A percentile compares a stretch with the other conserved stretches of the same genome.
Conservation (phyloP, 345 rosid genomes). For the Rubroshorea leprosula region DNA sequence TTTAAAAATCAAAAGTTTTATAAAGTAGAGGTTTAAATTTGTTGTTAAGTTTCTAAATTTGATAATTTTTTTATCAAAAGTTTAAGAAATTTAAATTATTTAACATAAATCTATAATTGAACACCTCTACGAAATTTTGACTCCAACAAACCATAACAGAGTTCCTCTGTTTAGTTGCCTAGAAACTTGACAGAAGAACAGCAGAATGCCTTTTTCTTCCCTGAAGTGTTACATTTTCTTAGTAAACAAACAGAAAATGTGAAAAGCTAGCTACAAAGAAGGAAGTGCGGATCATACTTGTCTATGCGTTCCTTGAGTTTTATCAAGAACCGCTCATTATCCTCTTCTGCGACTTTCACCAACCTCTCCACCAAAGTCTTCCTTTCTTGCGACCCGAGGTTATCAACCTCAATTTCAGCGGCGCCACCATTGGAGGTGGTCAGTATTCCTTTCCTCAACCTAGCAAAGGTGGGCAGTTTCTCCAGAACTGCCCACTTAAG, state of each 20-base stretch:
- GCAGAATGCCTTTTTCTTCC: not conserved
- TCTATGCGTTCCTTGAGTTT: slow-evolving; percentile 30
- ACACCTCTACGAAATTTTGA: too few relatives aligned
- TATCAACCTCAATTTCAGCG: slow-evolving; percentile 16
- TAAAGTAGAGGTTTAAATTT: too few relatives aligned
- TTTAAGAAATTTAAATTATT: too few relatives aligned
- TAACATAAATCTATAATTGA: too few relatives aligned
- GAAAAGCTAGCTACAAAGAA: not conserved
- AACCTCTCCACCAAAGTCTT: slow-evolving; percentile 29
- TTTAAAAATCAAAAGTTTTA: too few relatives aligned
- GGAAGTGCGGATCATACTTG: slow-evolving; percentile 13
- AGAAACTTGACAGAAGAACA: not conserved
- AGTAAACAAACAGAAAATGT: too few relatives aligned
- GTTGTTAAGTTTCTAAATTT: too few relatives aligned
- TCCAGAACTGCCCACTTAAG: slow-evolving; percentile 50
- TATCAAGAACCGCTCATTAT: slow-evolving; percentile 30
- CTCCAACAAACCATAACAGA: too few relatives aligned
- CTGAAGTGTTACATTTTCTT: too few relatives aligned
- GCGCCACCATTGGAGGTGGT: slow-evolving; percentile 13
- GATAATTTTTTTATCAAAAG: too few relatives aligned
- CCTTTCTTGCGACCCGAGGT: slow-evolving; percentile 19
- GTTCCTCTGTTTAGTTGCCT: slow-evolving; percentile 1
- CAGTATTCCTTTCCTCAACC: slow-evolving; percentile 41
- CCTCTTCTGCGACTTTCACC: slow-evolving; percentile 26
- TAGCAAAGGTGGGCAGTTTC: slow-evolving; percentile 39